Conservation (phyloP, 441 rosid species). For the Pelargonium australe region DNA sequence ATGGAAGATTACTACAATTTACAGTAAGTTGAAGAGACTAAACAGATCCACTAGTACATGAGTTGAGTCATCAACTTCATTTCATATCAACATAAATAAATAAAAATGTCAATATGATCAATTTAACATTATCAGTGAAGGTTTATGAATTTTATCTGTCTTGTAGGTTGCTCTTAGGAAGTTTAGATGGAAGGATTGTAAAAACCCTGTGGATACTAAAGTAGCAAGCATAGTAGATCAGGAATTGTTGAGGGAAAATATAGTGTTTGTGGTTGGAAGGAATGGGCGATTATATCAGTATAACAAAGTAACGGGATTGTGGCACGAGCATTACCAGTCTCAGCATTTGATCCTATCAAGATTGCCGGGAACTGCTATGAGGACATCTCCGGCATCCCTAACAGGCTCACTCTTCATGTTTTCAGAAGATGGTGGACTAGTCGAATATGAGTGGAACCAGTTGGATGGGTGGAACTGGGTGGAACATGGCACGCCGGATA, state of each 20-base stretch:
- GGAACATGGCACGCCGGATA: constrained; percentile 58
- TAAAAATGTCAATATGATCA: too few species aligned
- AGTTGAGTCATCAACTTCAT: too few species aligned
- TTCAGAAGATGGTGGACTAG: constrained; percentile 50
- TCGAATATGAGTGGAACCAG: constrained; percentile 60
- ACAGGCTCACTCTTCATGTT: constrained; percentile 65
- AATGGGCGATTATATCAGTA: constrained; percentile 53
- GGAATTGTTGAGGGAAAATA: constrained; percentile 50
- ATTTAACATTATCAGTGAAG: too few species aligned
- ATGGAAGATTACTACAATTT: constrained; percentile 59
- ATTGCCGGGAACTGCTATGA: constrained; percentile 47
- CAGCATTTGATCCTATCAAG: constrained; percentile 47
- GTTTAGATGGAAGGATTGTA: constrained; percentile 63
- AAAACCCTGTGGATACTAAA: constrained; percentile 43
- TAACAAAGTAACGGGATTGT: constrained; percentile 53
- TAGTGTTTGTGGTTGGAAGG: constrained; percentile 45
- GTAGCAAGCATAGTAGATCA: constrained; percentile 58
- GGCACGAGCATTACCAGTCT: constrained; percentile 72
- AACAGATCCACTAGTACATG: too few species aligned
- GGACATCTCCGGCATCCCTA: constrained; percentile 35
- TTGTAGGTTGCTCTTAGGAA: constrained; percentile 51
- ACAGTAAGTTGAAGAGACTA: constrained; percentile 38
- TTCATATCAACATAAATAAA: too few species aligned
- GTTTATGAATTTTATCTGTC: constrained; percentile 16
- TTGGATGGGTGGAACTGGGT: constrained; percentile 69